Percentiles rank a stretch among this genome's conserved stretches.
Evolutionary conservation across 345 rosid species (phyloP).

Genomic region (Bretschneidera sinensis): DNA sequence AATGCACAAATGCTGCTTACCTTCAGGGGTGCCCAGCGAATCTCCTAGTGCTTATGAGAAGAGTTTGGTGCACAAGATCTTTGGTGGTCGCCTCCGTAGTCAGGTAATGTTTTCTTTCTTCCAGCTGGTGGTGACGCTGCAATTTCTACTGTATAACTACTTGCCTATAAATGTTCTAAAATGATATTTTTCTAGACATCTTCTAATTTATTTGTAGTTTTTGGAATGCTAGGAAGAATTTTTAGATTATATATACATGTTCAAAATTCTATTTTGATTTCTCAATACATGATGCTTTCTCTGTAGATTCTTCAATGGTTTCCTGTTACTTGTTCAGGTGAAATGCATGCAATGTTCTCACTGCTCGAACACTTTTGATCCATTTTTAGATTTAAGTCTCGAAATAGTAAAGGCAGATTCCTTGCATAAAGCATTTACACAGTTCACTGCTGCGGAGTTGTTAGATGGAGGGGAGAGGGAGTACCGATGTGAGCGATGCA

Average conservation of each 20-base stretch:
- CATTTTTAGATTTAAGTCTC: constrained; percentile 87
- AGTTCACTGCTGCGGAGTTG: constrained; percentile 70
- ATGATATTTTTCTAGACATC: not conserved
- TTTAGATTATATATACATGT: not conserved
- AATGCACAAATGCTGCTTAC: constrained; percentile 95
- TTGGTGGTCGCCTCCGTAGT: constrained; percentile 91
- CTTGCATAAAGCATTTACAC: constrained; percentile 59
- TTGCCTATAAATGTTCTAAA: no score
- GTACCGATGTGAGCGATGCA: constrained; percentile 84
- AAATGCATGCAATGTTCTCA: constrained; percentile 72
- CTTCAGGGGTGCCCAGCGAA: constrained; percentile 87
- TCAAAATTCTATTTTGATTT: constrained; percentile 1
- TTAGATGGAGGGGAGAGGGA: constrained; percentile 90
- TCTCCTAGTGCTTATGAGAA: constrained; percentile 85
- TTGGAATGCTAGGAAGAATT: not conserved
- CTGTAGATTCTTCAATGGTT: constrained; percentile 6
- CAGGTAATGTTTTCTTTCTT: constrained; percentile 46
- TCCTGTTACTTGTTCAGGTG: constrained; percentile 37
- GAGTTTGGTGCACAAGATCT: constrained; percentile 93
- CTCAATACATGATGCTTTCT: not conserved
- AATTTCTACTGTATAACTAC: no score
- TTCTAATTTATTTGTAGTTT: constrained; percentile 3
- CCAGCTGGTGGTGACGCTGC: not conserved
- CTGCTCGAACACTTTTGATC: constrained; percentile 83
- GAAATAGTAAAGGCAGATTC: constrained; percentile 82